Evolutionary conservation across 208 protist species (phyloP).

Genomic region (Leishmania lainsoni): DNA sequence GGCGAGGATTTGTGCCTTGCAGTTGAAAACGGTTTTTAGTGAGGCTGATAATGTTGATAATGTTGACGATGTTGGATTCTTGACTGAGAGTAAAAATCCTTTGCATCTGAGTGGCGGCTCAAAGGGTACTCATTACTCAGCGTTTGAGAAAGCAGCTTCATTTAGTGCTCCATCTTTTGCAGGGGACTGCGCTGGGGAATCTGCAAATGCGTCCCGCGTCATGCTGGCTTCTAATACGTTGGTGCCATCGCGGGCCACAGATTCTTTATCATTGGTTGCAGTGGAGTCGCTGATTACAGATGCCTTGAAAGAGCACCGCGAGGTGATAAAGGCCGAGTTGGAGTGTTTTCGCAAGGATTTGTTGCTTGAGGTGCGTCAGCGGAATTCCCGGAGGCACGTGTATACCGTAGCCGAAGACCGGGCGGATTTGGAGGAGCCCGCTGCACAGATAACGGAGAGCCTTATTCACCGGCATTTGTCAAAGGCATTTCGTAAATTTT

Average conservation of each 20-base stretch:
- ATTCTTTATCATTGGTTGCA: background rate
- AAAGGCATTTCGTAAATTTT: slow-evolving; percentile 21
- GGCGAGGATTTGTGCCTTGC: too few relatives aligned
- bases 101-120: too few relatives aligned
- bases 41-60: too few relatives aligned
- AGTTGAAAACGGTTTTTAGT: too few relatives aligned
- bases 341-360: slow-evolving; percentile 22
- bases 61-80: too few relatives aligned
- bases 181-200: too few relatives aligned
- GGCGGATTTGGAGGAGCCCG: slow-evolving; percentile 4
- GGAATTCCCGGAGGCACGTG: slow-evolving; percentile 1
- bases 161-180: too few relatives aligned
- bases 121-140: too few relatives aligned
- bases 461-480: slow-evolving; percentile 15
- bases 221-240: too few relatives aligned
- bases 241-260: background rate
- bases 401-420: background rate
- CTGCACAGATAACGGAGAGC: slow-evolving; percentile 7
- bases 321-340: slow-evolving; percentile 13
- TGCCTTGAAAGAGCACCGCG: slow-evolving; percentile 6
- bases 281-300: slow-evolving; percentile 1
- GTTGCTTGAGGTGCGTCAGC: slow-evolving; percentile 19
- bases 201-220: too few relatives aligned
- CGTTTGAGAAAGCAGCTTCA: too few relatives aligned
- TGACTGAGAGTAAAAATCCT: too few relatives aligned